Conservation (phyloP, 495 filamentous ascomycete species). For the Neurospora tetrasperma region DNA sequence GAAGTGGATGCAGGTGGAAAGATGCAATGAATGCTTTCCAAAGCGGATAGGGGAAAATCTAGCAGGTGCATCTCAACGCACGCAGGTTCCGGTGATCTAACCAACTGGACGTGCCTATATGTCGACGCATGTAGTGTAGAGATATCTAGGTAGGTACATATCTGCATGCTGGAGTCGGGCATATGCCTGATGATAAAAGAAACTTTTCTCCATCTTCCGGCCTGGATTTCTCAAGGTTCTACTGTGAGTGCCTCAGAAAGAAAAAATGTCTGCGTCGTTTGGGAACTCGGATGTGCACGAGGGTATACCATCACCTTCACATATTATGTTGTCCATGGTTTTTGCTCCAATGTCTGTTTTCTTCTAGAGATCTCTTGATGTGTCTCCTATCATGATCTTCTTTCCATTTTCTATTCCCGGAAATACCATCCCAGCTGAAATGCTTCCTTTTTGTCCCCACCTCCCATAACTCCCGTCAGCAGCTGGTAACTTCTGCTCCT, state of each 20-base stretch:
- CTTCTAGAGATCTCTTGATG: too few relatives aligned
- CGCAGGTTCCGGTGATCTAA: background rate
- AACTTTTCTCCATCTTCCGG: background rate
- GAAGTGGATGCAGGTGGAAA: background rate
- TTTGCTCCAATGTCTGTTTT: background rate
- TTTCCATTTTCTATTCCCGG: too few relatives aligned
- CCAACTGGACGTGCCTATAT: background rate
- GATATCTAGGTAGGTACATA: background rate
- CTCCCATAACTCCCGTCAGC: too few relatives aligned
- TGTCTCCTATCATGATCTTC: too few relatives aligned
- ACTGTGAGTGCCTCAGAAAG: background rate
- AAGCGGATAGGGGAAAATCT: background rate
- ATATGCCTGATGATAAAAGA: background rate
- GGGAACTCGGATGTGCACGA: background rate
- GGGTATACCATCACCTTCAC: accelerated
- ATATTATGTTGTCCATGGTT: accelerated
- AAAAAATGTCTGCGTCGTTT: background rate
- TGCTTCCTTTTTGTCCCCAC: too few relatives aligned
- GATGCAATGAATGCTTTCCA: background rate
- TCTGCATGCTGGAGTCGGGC: background rate
- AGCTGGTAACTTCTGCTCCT: too few relatives aligned
- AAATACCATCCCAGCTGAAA: too few relatives aligned
- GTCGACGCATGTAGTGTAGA: background rate
- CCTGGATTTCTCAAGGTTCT: background rate
- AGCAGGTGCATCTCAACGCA: background rate